phyloP scores from a whole-genome alignment of 257 asterid genomes.

The Primulina huaijiensis region DNA sequence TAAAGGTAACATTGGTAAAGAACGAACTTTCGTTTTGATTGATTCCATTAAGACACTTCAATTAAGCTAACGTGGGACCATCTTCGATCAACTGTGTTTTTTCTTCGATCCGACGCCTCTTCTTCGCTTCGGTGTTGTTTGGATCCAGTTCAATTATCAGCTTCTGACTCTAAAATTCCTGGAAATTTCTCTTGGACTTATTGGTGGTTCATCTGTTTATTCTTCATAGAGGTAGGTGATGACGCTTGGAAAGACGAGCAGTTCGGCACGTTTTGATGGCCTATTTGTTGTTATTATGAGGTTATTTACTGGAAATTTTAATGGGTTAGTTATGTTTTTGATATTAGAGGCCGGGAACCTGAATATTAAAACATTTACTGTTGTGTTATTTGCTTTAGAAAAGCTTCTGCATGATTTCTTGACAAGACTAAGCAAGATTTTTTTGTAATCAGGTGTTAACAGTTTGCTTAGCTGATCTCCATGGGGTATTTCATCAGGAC shows the following conservation, averaged over 20 bases:
- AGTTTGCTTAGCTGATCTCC: conserved; percentile 14
- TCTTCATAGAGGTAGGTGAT: background rate
- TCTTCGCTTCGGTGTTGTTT: conserved; percentile 7
- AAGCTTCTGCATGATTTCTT: conserved; percentile 9
- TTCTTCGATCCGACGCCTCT: conserved; percentile 29
- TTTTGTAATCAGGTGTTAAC: background rate
- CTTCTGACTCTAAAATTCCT: conserved; percentile 12
- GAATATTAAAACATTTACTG: conserved; percentile 6
- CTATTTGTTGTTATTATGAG: background rate
- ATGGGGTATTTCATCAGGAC: conserved; percentile 2
- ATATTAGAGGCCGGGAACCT: conserved; percentile 11
- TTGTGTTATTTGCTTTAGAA: conserved; percentile 12
- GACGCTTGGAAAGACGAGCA: background rate
- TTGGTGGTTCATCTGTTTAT: conserved; percentile 17
- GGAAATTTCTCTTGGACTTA: conserved; percentile 7
- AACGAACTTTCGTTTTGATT: conserved; percentile 7
- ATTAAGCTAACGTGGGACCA: conserved; percentile 30
- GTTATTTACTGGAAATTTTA: background rate
- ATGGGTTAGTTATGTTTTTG: conserved; percentile 11
- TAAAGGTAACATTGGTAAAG: background rate
- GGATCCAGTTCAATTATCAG: conserved; percentile 24
- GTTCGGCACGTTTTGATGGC: background rate
- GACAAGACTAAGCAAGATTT: conserved; percentile 3
- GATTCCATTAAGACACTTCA: conserved; percentile 36
- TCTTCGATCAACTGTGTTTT: conserved; percentile 19